These are phyloP conservation scores for Endocalyx cinctus DNA, from an alignment of 2,329 filamentous ascomycete genomes.

Conservation along the genomic window DNA sequence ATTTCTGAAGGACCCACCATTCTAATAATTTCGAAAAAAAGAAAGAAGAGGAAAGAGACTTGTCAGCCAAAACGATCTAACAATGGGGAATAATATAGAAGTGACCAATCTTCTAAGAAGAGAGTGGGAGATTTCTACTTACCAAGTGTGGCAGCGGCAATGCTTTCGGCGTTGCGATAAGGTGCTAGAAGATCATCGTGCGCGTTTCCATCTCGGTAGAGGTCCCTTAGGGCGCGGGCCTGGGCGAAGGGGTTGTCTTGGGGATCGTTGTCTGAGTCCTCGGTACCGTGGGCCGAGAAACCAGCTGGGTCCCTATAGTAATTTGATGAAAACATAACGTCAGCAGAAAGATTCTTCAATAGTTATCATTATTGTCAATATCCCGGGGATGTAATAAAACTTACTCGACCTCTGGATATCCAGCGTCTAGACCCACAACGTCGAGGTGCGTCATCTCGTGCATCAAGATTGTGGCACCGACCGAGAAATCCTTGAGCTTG, in stretches of 20 bases:
- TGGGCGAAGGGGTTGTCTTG: constrained; percentile 6
- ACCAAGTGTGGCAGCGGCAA: constrained; percentile 7
- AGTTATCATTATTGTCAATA: constrained; percentile 2
- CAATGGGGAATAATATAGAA: too few species aligned
- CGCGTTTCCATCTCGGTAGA: constrained; percentile 5
- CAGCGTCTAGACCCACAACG: constrained; percentile 1
- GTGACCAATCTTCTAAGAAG: too few species aligned
- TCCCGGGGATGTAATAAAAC: too few species aligned
- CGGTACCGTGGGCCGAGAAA: constrained; percentile 8
- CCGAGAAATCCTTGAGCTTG: constrained; percentile 7
- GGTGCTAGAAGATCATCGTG: constrained; percentile 3
- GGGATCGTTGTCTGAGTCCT: constrained; percentile 3
- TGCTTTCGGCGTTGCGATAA: constrained; percentile 8
- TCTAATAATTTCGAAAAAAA: too few species aligned
- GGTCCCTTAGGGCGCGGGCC: constrained; percentile 4
- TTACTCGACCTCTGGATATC: constrained; percentile 4
- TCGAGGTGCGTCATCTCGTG: constrained; percentile 10
- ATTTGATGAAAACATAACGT: too few species aligned
- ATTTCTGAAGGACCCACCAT: too few species aligned
- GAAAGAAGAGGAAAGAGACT: too few species aligned
- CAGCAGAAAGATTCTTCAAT: too few species aligned
- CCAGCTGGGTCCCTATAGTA: too few species aligned
- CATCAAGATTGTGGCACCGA: constrained; percentile 4
- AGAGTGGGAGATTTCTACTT: too few species aligned
- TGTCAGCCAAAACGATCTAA: too few species aligned